These are phyloP conservation scores for Avicennia marina DNA, from an alignment of 257 asterid genomes.

Conservation along the genomic window DNA sequence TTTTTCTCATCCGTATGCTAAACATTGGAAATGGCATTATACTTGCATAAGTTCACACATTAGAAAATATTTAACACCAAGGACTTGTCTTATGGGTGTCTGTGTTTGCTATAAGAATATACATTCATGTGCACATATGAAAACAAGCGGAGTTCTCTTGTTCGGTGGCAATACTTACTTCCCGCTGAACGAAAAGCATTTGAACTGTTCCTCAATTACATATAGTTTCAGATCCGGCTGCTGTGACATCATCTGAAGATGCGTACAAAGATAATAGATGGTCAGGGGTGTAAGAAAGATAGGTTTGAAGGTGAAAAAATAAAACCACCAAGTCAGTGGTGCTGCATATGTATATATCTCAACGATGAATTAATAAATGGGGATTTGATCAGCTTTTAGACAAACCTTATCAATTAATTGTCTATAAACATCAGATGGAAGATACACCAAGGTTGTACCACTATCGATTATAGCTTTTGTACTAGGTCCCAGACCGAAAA, in stretches of 20 bases:
- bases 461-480: slow-evolving; percentile 78
- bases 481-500: slow-evolving; percentile 35
- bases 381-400: neutral
- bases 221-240: slow-evolving; percentile 34
- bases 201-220: slow-evolving; percentile 31
- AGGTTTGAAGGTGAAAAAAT: neutral
- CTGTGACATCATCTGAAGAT: slow-evolving; percentile 1
- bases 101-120: no score
- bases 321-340: no score
- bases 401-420: slow-evolving; percentile 50
- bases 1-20: neutral
- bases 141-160: neutral
- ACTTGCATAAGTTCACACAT: neutral
- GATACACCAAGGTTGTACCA: slow-evolving; percentile 94
- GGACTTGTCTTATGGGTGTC: neutral
- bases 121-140: no score
- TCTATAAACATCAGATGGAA: slow-evolving; percentile 56
- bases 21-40: neutral
- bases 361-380: neutral
- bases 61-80: neutral
- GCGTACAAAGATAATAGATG: neutral
- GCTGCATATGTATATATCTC: neutral
- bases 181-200: slow-evolving; percentile 40
- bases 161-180: slow-evolving; percentile 34
- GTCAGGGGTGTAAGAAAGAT: neutral